Base-by-base conservation (phyloP, 257 asterid species). In the Jasminum sambac region DNA sequence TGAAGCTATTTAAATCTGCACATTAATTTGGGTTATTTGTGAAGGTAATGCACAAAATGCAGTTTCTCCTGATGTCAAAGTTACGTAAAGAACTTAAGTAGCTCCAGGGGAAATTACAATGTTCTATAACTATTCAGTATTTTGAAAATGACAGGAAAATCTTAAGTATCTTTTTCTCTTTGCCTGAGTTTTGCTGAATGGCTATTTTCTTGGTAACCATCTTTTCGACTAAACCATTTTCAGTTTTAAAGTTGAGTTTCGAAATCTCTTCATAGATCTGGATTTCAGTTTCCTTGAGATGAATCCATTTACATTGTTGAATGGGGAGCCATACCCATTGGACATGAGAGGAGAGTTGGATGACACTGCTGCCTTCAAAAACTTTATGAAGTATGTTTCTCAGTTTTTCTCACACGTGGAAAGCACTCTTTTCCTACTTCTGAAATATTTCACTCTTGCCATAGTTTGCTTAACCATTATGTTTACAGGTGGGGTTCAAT, bases 291-390 rank as follows among this genome's bases (percentile, higher is more conserved):
- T 92, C 76, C 85, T 92, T 58, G 98, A 92, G 92, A 88, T 92
- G 96, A 92, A 89, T 71, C 98, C 98, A 41, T 92, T 89, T 81
- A 83, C 98, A 11, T 81, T 92, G 77, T 86, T 89, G 74, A 77
- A 86, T 80, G 96, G 90, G 68, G 87, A 88, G 80, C 96, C 98
- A 55, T 86, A 79, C 74, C 96, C 96, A 17, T 67, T 92, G 79
- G 98, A 92, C 76, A 92, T 92, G 98, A 85, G 98, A 63, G 98
- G 98, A 78, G 98, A 92, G 84, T 77, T 89, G 86, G 98, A 92
- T 72, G 98, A 92, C 78, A 92, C 98, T 50, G 96, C 96, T 39
- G 89, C 98, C 38, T 92, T 92, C 79, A 92, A 92, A 76, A 92
- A 92, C 83, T 92, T 92, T 72, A 86, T 86, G 74, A 92, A 92